Conservation (phyloP, 441 rosid genomes). For the Jatropha multifida region DNA sequence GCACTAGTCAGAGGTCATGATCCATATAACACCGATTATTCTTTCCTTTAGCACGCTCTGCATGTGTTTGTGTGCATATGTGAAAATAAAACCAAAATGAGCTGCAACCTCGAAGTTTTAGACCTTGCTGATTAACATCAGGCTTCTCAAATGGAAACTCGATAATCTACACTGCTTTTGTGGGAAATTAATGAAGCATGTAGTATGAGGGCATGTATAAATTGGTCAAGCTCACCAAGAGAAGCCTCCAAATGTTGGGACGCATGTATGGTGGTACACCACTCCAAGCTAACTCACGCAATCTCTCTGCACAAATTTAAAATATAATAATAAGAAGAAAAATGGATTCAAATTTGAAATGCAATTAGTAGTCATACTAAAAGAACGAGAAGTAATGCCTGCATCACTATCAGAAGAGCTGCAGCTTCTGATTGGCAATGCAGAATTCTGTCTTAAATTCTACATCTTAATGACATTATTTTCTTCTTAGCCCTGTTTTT, state of each 20-base stretch:
- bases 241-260: constrained; percentile 91
- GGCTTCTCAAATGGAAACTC: not conserved
- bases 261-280: constrained; percentile 98
- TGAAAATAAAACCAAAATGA: constrained; percentile 6
- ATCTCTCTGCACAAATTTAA: constrained; percentile 54
- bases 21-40: not conserved
- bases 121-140: constrained; percentile 3
- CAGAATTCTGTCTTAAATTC: not conserved
- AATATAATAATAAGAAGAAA: not conserved
- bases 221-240: constrained; percentile 62
- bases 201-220: not conserved
- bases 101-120: too few relatives aligned
- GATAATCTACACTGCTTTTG: not conserved
- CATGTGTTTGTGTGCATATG: not conserved
- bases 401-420: not conserved
- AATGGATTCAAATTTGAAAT: constrained; percentile 2
- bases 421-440: not conserved
- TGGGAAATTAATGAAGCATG: not conserved
- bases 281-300: constrained; percentile 97
- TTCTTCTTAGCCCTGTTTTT: too few relatives aligned
- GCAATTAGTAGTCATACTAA: not conserved
- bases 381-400: not conserved
- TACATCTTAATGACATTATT: not conserved
- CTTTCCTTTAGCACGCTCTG: not conserved
- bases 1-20: not conserved